These are phyloP conservation scores for Hypoxylon sp. DNA, from an alignment of 2,329 filamentous ascomycete species.

Conservation along the genomic window DNA sequence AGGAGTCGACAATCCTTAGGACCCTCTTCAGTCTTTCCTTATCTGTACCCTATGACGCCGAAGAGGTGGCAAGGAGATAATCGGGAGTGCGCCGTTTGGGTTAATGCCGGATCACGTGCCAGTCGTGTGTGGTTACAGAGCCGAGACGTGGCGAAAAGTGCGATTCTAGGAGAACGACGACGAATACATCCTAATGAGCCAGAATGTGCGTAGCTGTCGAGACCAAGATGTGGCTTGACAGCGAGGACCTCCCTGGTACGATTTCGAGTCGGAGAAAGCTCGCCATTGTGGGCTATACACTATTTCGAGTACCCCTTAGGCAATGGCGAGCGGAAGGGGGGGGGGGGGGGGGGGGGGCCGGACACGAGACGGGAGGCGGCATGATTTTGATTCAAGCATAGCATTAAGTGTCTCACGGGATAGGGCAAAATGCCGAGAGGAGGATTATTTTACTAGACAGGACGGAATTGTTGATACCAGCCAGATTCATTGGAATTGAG, in stretches of 20 bases:
- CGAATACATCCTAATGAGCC: not conserved
- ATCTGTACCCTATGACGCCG: not conserved
- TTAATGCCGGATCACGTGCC: not conserved
- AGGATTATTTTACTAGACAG: not conserved
- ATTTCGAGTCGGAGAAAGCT: not conserved
- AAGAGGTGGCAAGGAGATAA: not conserved
- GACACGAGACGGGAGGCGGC: not conserved
- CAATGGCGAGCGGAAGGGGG: not conserved
- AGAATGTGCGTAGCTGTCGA: not conserved
- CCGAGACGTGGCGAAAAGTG: not conserved
- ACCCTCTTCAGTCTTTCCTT: not conserved
- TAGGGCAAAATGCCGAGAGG: constrained; percentile 1
- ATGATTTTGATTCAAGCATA: not conserved
- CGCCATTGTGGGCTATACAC: not conserved
- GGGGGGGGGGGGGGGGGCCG: not conserved
- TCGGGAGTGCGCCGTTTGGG: not conserved
- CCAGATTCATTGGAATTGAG: not conserved
- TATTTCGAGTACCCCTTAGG: not conserved
- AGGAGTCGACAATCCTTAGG: constrained; percentile 35
- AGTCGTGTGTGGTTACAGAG: not conserved
- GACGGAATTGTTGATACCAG: not conserved
- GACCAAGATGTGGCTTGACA: not conserved
- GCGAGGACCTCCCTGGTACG: not conserved
- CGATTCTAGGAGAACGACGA: not conserved
- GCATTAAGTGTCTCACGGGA: not conserved